Conservation (phyloP, 2,329 filamentous ascomycete genomes). For the Diaporthe citri region DNA sequence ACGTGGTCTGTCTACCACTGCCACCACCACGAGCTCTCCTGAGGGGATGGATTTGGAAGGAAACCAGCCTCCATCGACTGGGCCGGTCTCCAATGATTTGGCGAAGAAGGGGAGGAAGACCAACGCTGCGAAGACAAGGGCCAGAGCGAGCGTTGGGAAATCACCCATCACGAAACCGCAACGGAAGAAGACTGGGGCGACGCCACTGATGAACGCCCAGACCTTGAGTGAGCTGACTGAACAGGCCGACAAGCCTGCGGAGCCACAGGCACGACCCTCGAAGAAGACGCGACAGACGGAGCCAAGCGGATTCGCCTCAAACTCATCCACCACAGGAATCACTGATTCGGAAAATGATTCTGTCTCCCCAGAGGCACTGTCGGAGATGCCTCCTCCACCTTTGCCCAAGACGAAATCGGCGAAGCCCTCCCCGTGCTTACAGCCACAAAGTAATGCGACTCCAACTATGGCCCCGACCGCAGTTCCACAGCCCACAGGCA, state of each 20-base stretch:
- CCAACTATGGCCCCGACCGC: slow-evolving; percentile 38
- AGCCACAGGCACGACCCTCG: slow-evolving; percentile 53
- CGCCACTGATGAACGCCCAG: slow-evolving; percentile 68
- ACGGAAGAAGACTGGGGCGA: slow-evolving; percentile 65
- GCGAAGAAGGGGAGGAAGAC: slow-evolving; percentile 67
- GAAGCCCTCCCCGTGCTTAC: slow-evolving; percentile 76
- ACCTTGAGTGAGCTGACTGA: slow-evolving; percentile 65
- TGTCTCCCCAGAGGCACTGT: slow-evolving; percentile 72
- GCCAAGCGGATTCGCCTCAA: slow-evolving; percentile 45
- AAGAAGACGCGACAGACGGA: slow-evolving; percentile 52
- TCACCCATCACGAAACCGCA: slow-evolving; percentile 80
- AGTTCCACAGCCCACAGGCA: slow-evolving; percentile 50
- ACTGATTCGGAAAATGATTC: slow-evolving; percentile 74
- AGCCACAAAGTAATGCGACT: slow-evolving; percentile 60
- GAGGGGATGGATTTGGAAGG: slow-evolving; percentile 69
- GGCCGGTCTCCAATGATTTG: slow-evolving; percentile 60
- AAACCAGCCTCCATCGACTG: slow-evolving; percentile 49
- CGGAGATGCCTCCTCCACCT: slow-evolving; percentile 76
- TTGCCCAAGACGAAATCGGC: slow-evolving; percentile 75
- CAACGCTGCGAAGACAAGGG: slow-evolving; percentile 63
- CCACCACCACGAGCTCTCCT: slow-evolving; percentile 63
- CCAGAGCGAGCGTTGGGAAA: slow-evolving; percentile 71
- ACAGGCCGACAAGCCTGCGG: slow-evolving; percentile 48
- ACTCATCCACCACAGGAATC: slow-evolving; percentile 55
- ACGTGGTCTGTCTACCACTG: slow-evolving; percentile 55